These are phyloP conservation scores for Paraphaeosphaeria minitans DNA, from an alignment of 2,329 filamentous ascomycete species.

Conservation along the genomic window DNA sequence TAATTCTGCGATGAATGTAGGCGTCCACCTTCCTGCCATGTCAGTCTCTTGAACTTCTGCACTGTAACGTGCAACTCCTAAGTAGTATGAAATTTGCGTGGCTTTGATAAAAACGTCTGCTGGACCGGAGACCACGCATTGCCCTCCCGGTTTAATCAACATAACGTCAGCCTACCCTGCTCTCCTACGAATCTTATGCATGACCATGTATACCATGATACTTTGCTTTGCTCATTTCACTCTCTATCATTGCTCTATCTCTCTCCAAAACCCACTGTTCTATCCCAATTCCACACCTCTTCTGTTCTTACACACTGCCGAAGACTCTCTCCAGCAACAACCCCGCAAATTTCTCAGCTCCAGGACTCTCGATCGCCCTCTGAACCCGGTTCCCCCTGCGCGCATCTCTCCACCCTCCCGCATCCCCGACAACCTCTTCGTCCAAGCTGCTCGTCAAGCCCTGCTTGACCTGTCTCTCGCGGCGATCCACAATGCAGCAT, in stretches of 20 bases:
- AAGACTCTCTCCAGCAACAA: constrained; percentile 71
- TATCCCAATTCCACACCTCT: neutral
- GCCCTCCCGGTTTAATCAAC: no score
- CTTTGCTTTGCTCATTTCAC: no score
- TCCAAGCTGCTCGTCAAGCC: constrained; percentile 33
- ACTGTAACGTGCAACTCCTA: no score
- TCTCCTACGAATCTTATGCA: no score
- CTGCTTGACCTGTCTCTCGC: constrained; percentile 61
- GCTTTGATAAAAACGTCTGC: no score
- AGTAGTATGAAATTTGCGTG: no score
- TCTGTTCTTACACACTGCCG: constrained; percentile 37
- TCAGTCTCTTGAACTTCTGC: no score
- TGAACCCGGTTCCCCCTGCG: constrained; percentile 79
- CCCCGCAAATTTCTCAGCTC: constrained; percentile 68
- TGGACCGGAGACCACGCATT: no score
- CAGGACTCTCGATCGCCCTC: constrained; percentile 73
- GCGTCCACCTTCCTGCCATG: no score
- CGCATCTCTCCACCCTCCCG: constrained; percentile 74
- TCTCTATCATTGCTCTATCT: neutral
- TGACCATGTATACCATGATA: no score
- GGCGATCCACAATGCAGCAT: constrained; percentile 83
- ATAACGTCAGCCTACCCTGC: no score
- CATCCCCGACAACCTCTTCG: constrained; percentile 68
- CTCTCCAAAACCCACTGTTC: neutral
- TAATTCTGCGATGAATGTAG: no score